Evolutionary conservation across 169 alveolate species (phyloP), one percentile per base, ranked within the genome.

Genomic region (Eimeria necatrix): DNA sequence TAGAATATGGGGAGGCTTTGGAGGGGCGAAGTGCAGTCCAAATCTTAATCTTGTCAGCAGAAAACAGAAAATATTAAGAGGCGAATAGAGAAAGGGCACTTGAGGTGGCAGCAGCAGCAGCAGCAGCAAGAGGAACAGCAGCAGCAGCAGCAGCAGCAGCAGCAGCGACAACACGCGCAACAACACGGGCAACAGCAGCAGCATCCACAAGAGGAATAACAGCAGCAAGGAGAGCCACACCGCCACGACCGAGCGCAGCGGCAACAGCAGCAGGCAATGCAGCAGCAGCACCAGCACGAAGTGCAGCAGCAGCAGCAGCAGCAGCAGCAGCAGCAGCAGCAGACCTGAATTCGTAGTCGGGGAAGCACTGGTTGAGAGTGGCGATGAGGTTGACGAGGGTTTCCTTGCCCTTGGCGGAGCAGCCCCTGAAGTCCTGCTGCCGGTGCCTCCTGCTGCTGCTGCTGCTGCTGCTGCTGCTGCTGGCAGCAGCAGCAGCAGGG

Each of bases 301-400:
- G 14, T 56, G 64, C 8, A 14, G 64, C 64, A 56, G 64, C 64
- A 56, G 64, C 64, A 56, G 64, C 64, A 56, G 64, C 64, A 14
- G 64, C 64, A 14, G 14, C 53, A 9, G 14, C 32, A 22, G 84
- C 20, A 9, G 12, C 48, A 73, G 84, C 56, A 26, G 84, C 22
- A 26, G 84, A 93, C 95, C 95, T 53, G 86, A 96, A 96, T 73
- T 96, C 97, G 91, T 96, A 96, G 84, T 96, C 97, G 2, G 97
- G 97, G 73, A 96, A 96, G 94, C 97, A 96, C 87, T 95, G 97
- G 71, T 96, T 96, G 84, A 96, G 91, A 7, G 97, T 94, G 48
- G 96, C 84, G 24, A 96, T 96, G 64, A 96, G 95, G 76, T 96
- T 96, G 60, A 96, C 96, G 48, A 95, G 92, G 68, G 96, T 53